Conservation (phyloP, 2,329 filamentous ascomycete genomes). For the Grosmannia clavigera region DNA sequence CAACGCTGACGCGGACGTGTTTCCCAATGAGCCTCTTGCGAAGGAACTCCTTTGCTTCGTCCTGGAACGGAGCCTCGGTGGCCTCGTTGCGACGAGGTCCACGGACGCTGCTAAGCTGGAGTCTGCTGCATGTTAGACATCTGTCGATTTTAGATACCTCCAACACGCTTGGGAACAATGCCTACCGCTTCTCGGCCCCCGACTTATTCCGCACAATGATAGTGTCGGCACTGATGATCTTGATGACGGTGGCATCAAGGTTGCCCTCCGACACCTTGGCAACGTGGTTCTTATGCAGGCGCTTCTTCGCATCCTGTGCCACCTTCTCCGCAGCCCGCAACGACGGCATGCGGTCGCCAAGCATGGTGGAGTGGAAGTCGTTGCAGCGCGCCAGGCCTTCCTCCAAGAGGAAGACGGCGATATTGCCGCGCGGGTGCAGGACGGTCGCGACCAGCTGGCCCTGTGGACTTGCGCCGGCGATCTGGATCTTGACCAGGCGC, state of each 20-base stretch:
- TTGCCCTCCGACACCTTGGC: constrained; percentile 54
- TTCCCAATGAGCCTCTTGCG: constrained; percentile 93
- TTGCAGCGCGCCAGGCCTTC: constrained; percentile 86
- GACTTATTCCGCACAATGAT: constrained; percentile 76
- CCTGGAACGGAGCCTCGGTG: constrained; percentile 75
- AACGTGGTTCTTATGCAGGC: constrained; percentile 72
- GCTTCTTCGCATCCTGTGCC: constrained; percentile 64
- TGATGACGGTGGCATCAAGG: constrained; percentile 70
- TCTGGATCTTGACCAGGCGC: constrained; percentile 67
- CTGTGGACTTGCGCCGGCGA: constrained; percentile 81
- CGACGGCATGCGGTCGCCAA: constrained; percentile 76
- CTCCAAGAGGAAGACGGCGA: constrained; percentile 80
- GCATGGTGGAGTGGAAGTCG: constrained; percentile 87
- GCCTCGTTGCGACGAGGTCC: constrained; percentile 84
- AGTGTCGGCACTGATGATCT: constrained; percentile 80
- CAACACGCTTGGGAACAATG: neutral
- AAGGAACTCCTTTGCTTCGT: constrained; percentile 92
- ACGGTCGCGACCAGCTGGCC: constrained; percentile 82
- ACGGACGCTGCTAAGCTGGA: constrained; percentile 85
- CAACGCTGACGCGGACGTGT: constrained; percentile 77
- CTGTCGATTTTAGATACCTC: neutral
- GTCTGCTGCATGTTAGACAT: constrained; percentile 17
- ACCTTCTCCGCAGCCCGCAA: constrained; percentile 78
- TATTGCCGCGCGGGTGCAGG: constrained; percentile 81
- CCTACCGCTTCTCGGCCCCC: constrained; percentile 63